Base-by-base conservation (phyloP, 2,329 filamentous ascomycete species). In the Calonectria ilicicola region DNA sequence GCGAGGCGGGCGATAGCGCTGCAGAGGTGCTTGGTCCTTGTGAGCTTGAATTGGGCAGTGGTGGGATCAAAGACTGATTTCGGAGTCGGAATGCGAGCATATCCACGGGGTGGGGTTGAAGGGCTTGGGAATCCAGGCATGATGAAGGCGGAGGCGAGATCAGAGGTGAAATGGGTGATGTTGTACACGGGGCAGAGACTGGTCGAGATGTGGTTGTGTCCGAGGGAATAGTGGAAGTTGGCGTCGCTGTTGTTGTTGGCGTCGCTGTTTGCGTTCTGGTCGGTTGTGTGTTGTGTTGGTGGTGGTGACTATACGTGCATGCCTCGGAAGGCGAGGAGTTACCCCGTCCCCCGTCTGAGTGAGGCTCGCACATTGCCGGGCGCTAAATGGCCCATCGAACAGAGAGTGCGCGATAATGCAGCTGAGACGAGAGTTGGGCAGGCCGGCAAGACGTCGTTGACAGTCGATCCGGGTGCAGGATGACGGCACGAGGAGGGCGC, bases 331-430 rank as follows among this genome's bases (percentile, higher is more conserved):
- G 71, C 71, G 70, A 75, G 70, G 38, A 19, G 4, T 72, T 44
- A 64, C 74, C 72, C 72, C 71, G 72, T 66, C 72, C 70, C 46
- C 71, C 70, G 64, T 75, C 53, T 69, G 70, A 68, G 73, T 72
- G 76, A 79, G 75, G 74, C 75, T 79, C 78, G 74, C 75, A 66
- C 77, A 78, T 77, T 71, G 73, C 63, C 70, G 69, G 70, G 67
- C 67, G 58, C 70, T 58, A 56, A 66, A 69, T 23, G 75, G 76
- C 77, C 72, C 77, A 79, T 79, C 72, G 72, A 75, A 69, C 63
- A 65, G 51, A 64, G 49, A 60, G 51, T 51, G 47, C 21, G 51
- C 21, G 26, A 32, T 21, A 38, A 29, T 40, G 32, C 19, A 64
- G 15, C 53, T 40, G 15, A 32, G 19, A 27, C 26, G 23, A 27